Percentiles rank a stretch among this genome's conserved stretches.
These are phyloP conservation scores for Linanthus parryae DNA, from an alignment of 148 eudicot species.

Conservation along the genomic window DNA sequence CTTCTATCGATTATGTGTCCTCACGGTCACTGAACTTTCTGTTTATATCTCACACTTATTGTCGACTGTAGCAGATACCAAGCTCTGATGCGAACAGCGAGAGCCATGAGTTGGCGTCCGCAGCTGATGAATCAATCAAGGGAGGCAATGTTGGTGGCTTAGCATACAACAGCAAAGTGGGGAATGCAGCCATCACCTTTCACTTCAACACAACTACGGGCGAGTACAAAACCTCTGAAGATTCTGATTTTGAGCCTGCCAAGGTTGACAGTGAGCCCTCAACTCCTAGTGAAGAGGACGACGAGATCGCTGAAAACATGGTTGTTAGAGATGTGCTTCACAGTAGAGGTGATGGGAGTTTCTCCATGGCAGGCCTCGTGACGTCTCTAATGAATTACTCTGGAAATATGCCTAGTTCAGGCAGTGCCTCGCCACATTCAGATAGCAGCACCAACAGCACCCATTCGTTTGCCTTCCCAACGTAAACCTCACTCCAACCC, in stretches of 20 bases:
- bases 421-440: slow-evolving; percentile 70
- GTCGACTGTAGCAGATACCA: slow-evolving; percentile 34
- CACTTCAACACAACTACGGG: slow-evolving; percentile 29
- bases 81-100: slow-evolving; percentile 14
- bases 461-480: slow-evolving; percentile 88
- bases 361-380: slow-evolving; percentile 43
- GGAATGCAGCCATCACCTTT: slow-evolving; percentile 41
- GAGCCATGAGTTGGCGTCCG: slow-evolving; percentile 9
- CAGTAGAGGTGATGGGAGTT: slow-evolving; percentile 57
- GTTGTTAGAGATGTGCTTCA: slow-evolving; percentile 13
- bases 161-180: slow-evolving; percentile 42
- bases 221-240: slow-evolving; percentile 14
- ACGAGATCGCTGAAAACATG: slow-evolving; percentile 11
- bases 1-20: too few species aligned
- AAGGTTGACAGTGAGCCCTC: slow-evolving; percentile 27
- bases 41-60: neutral
- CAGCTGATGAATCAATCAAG: slow-evolving; percentile 19
- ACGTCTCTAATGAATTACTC: slow-evolving; percentile 41
- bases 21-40: neutral
- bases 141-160: slow-evolving; percentile 12
- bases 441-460: slow-evolving; percentile 83
- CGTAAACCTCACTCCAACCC: slow-evolving; percentile 56
- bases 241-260: slow-evolving; percentile 20
- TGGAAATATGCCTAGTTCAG: slow-evolving; percentile 42
- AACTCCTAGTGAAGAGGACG: slow-evolving; percentile 28